These are phyloP conservation scores for Lodderomyces jiufengensis DNA, from an alignment of 1,139 yeast genomes.

Conservation along the genomic window DNA sequence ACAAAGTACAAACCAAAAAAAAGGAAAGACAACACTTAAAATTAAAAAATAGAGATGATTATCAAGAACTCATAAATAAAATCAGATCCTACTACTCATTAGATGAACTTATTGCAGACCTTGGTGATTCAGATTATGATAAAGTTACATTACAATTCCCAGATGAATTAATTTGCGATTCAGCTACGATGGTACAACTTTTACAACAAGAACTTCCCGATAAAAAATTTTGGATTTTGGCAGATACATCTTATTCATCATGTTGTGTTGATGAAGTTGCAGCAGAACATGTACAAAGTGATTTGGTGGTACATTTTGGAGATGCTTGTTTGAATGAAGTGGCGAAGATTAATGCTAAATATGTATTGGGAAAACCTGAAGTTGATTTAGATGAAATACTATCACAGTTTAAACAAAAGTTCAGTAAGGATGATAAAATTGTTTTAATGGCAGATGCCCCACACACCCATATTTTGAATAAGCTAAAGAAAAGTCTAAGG, in stretches of 20 bases:
- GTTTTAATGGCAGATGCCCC: constrained; percentile 70
- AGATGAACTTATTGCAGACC: constrained; percentile 37
- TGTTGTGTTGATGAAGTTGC: constrained; percentile 98
- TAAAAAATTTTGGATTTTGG: constrained; percentile 60
- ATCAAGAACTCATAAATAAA: constrained; percentile 25
- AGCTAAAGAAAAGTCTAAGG: constrained; percentile 30
- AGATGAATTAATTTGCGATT: constrained; percentile 71
- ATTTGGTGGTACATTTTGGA: constrained; percentile 87
- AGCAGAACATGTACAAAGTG: constrained; percentile 87
- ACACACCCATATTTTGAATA: constrained; percentile 40
- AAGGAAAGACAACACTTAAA: constrained; percentile 33
- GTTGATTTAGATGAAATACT: constrained; percentile 35
- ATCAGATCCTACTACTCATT: constrained; percentile 52
- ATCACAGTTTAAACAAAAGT: constrained; percentile 35
- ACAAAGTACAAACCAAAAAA: constrained; percentile 27
- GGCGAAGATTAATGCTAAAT: constrained; percentile 65
- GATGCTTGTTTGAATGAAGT: constrained; percentile 88
- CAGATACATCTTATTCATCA: constrained; percentile 92
- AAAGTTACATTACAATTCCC: constrained; percentile 87
- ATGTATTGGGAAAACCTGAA: constrained; percentile 69
- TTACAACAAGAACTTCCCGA: constrained; percentile 27
- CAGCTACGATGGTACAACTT: constrained; percentile 62
- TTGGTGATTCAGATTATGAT: constrained; percentile 32
- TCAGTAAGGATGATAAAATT: constrained; percentile 30
- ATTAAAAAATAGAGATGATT: constrained; percentile 20